Conservation (phyloP, 2,329 filamentous ascomycete genomes). For the Aspergillus fructus region DNA sequence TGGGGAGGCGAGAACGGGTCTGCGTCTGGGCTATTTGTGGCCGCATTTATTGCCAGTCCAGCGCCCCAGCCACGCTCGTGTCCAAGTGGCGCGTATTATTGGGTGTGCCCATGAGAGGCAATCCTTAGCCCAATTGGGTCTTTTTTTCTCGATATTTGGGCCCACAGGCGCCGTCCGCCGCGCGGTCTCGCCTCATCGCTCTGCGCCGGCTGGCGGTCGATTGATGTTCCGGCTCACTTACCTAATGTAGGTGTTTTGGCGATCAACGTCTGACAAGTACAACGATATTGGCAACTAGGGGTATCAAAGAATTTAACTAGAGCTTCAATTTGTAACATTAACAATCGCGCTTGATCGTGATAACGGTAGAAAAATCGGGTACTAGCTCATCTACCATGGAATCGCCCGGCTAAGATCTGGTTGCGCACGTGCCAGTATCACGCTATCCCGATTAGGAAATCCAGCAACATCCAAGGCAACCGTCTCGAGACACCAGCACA, state of each 20-base stretch:
- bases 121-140: too few relatives aligned
- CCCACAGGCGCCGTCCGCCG: too few relatives aligned
- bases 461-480: slow-evolving; percentile 5
- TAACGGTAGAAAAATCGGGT: not conserved
- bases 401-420: not conserved
- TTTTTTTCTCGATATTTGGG: too few relatives aligned
- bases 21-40: too few relatives aligned
- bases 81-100: too few relatives aligned
- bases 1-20: too few relatives aligned
- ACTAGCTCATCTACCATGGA: not conserved
- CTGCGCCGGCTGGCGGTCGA: not conserved
- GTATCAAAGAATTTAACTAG: not conserved
- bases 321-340: not conserved
- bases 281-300: not conserved
- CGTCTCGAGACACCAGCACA: not conserved
- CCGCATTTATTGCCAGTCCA: too few relatives aligned
- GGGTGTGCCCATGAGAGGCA: too few relatives aligned
- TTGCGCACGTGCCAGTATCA: slow-evolving; percentile 4
- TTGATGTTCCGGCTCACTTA: not conserved
- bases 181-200: not conserved
- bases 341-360: not conserved
- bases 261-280: not conserved
- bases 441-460: slow-evolving; percentile 9
- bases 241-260: not conserved
- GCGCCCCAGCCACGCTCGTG: too few relatives aligned